Evolutionary conservation across 139 green algal genomes (phyloP).

Genomic region (Volvox reticuliferus): DNA sequence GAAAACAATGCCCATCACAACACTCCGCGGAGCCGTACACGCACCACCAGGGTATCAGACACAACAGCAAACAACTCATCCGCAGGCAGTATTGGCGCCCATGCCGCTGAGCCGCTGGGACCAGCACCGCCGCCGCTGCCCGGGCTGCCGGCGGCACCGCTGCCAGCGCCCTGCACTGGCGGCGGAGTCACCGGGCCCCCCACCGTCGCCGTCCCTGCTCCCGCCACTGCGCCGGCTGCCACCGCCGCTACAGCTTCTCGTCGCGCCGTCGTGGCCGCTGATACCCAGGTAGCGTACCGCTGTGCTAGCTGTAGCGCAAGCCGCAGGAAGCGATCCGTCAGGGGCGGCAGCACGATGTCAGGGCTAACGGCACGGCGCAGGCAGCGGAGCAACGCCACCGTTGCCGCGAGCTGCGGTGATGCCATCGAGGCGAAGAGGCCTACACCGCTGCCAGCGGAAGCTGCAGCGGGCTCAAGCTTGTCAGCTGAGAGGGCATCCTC

Average conservation of each 20-base stretch:
- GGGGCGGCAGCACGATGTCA: constrained; percentile 78
- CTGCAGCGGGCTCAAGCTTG: constrained; percentile 46
- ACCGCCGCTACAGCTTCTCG: constrained; percentile 27
- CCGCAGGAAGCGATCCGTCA: constrained; percentile 87
- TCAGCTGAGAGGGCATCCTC: constrained; percentile 51
- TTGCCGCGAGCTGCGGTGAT: constrained; percentile 54
- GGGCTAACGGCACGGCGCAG: constrained; percentile 61
- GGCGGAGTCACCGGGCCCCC: neutral
- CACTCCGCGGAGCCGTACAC: neutral
- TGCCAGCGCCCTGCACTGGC: neutral
- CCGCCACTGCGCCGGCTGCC: neutral
- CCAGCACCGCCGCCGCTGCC: neutral
- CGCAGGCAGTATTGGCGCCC: neutral
- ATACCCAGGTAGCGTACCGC: constrained; percentile 81
- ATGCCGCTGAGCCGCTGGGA: neutral
- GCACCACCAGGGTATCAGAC: constrained; percentile 16
- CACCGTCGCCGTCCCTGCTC: neutral
- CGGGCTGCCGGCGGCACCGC: neutral
- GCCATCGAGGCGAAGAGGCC: neutral
- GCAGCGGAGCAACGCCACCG: constrained; percentile 50
- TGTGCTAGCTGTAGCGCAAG: constrained; percentile 86
- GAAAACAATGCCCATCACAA: too few relatives aligned
- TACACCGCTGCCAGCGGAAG: neutral
- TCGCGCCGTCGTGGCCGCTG: constrained; percentile 32
- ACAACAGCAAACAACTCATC: constrained; percentile 41